Evolutionary conservation across 495 filamentous ascomycete species (phyloP), one percentile per base, ranked within the genome.

Genomic region (Neurospora sp.): DNA sequence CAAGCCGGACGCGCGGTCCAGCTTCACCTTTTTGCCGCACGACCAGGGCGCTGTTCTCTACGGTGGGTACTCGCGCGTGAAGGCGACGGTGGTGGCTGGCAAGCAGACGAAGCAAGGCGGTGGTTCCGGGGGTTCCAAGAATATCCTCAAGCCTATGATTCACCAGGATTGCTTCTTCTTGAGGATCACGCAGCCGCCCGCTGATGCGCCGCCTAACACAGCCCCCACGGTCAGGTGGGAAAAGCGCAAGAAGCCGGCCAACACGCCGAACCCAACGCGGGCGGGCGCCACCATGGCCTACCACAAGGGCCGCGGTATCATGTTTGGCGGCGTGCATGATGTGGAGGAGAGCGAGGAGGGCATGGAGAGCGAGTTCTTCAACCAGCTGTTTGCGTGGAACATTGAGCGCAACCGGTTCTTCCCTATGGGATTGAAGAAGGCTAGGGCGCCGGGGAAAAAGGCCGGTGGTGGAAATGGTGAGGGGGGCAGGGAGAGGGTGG

Each of bases 141-240:
- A 90, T 79, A 85, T 91, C n/a, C 82, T 96, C 71, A 93, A 92
- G 74, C 94, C 95, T 2, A 86, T 94, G 82, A 86, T 98, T 37
- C 94, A 99, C 79, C 92, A 97, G 79, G 96, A 99, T 79, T 94
- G 93, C 69, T 99, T 94, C 90, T 94, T 94, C 81, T 85, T 99
- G 4, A 88, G 93, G 31, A 92, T 99, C 79, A 90, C 88, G 3
- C 91, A 89, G 10, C 92, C 93, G 11, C 80, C 83, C 2, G 69
- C 89, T 2, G 92, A 94, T 69, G 86, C 89, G 0, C 82, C 90
- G 2, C 72, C 87, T 1, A 86, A 85, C 62, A 82, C 92, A 3
- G 84, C 88, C 2, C 92, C 94, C 24, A 88, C 85, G 24, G 87
- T 96, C 21, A 88, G 93, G 42, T 99, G 96, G 96, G 96, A 99